Evolutionary conservation across 257 asterid species (phyloP), one percentile per base, ranked within the genome.

Genomic region (Paulownia fortunei): DNA sequence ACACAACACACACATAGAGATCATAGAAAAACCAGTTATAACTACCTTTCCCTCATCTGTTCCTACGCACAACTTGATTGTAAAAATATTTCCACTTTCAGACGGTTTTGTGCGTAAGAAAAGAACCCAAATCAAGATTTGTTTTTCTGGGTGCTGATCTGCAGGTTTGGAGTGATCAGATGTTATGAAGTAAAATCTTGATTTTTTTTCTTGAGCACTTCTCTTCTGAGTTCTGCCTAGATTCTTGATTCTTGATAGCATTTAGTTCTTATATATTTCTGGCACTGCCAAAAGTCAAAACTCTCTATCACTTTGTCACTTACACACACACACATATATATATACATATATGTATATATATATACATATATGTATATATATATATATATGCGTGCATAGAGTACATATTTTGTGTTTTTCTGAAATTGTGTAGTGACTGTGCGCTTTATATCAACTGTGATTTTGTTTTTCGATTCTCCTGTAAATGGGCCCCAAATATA

Each of bases 81-180:
- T n/a, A 5, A 21, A 32, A 46, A 61, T 32, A 70, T 78, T 72
- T 24, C 30, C 47, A 37, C 12, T 37, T 70, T 62, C 66, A 78
- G 61, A 23, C 23, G 26, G 27, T 55, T 66, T 39, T 73, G 47
- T 42, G 42, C 44, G n/a, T 60, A 69, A 18, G 3, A 26, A 49
- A 58, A 19, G 42, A 69, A 54, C 56, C 62, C 74, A 62, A 75
- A 26, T 79, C 81, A 74, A 70, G 73, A 74, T 58, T 78, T 6
- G 5, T 44, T 73, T 69, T 55, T 74, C 61, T 51, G 75, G 62
- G 41, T 54, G 42, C 75, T 77, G 37, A 74, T 52, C 60, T 72
- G 59, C 75, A 65, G 87, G 84, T 69, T 51, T 58, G 78, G 69
- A 62, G 24, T 61, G 60, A 47, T 52, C 72, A 24, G 23, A 67